phyloP scores from a whole-genome alignment of 1,284 basidiomycete genomes.

The Ustilago lituana region DNA sequence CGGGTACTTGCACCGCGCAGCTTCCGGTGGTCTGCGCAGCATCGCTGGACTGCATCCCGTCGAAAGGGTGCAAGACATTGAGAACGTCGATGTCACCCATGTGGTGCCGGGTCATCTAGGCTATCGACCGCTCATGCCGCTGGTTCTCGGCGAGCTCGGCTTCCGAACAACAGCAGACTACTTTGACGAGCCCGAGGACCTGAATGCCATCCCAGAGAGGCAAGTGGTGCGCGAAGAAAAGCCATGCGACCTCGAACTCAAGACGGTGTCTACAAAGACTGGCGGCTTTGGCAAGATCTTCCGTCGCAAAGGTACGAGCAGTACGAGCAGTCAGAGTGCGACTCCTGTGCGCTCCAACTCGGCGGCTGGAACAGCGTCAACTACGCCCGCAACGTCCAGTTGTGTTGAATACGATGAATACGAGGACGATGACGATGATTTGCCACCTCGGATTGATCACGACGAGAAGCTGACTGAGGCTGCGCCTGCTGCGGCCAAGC shows the following conservation, averaged over 20 bases:
- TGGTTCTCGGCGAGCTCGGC: constrained; percentile 64
- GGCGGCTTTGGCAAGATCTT: constrained; percentile 60
- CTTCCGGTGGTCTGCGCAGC: constrained; percentile 63
- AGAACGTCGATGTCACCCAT: constrained; percentile 66
- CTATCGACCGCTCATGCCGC: constrained; percentile 64
- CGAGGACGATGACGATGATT: constrained; percentile 51
- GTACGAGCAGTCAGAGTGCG: constrained; percentile 10
- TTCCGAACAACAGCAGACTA: constrained; percentile 66
- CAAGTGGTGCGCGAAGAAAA: constrained; percentile 48
- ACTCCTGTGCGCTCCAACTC: constrained; percentile 18
- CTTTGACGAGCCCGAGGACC: constrained; percentile 67
- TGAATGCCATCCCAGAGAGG: constrained; percentile 61
- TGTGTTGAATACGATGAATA: constrained; percentile 49
- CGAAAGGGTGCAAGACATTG: constrained; percentile 61
- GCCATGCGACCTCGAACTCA: constrained; percentile 37
- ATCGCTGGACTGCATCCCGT: constrained; percentile 66
- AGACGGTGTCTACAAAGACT: constrained; percentile 48
- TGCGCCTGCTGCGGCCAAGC: constrained; percentile 16
- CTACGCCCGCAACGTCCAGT: constrained; percentile 2
- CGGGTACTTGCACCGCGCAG: constrained; percentile 64
- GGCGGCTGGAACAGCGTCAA: constrained; percentile 10
- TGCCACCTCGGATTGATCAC: constrained; percentile 50
- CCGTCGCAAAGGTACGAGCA: constrained; percentile 36
- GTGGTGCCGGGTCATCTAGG: constrained; percentile 64
- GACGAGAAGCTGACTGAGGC: background rate